Conservation (phyloP, 2,329 filamentous ascomycete genomes). For the Trichophyton verrucosum region DNA sequence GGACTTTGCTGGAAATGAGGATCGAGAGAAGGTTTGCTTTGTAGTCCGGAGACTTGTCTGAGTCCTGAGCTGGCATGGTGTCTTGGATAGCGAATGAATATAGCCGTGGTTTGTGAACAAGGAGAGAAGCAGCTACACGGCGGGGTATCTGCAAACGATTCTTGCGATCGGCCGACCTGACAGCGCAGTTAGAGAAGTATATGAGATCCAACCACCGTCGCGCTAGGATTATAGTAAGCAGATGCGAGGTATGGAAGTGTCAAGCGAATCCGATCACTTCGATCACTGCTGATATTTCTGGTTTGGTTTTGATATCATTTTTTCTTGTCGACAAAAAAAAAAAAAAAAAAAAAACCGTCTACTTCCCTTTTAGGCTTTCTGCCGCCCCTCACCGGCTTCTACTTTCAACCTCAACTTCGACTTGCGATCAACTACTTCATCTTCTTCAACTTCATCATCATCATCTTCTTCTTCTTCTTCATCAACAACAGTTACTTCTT, state of each 20-base stretch:
- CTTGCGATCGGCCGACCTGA: not conserved
- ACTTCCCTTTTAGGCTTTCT: not conserved
- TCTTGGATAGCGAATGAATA: not conserved
- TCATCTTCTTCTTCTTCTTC: not conserved
- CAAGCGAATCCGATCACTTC: not conserved
- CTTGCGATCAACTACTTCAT: not conserved
- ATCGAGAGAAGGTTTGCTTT: constrained; percentile 28
- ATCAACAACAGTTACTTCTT: not conserved
- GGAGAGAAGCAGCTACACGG: not conserved
- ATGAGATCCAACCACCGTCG: not conserved
- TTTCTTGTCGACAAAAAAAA: not conserved
- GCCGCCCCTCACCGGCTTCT: not conserved
- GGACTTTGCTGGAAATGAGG: constrained; percentile 29
- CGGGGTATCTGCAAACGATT: not conserved
- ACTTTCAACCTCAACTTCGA: not conserved
- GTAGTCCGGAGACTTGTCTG: constrained; percentile 16
- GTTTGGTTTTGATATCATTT: not conserved
- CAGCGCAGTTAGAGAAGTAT: not conserved
- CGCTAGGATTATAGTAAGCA: not conserved
- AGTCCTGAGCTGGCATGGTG: constrained; percentile 1
- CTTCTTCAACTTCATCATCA: not conserved
- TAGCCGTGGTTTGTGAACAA: not conserved
- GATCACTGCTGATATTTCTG: not conserved
- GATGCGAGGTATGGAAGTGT: not conserved
- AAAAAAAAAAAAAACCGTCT: not conserved